A percentile compares a stretch with the other conserved stretches of the same genome.
Evolutionary conservation across 1,139 yeast species (phyloP).

Genomic region (Meyerozyma athensensis): DNA sequence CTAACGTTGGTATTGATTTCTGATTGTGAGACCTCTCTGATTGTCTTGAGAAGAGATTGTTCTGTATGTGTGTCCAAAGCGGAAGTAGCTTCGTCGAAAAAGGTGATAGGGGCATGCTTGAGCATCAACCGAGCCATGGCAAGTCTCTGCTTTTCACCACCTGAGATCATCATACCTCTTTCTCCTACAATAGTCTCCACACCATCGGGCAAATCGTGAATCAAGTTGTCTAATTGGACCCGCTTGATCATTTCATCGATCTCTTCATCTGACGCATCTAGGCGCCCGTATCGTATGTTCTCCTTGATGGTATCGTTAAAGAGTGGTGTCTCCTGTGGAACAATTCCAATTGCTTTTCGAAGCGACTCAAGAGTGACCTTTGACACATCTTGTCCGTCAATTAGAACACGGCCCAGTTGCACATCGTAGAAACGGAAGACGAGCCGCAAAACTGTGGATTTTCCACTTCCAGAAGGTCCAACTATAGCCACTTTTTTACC

Average conservation of each 20-base stretch:
- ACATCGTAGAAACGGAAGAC: constrained; percentile 90
- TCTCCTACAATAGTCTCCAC: constrained; percentile 91
- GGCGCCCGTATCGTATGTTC: constrained; percentile 81
- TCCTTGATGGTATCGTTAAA: constrained; percentile 88
- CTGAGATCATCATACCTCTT: constrained; percentile 96
- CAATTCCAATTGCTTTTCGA: constrained; percentile 77
- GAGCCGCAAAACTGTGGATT: constrained; percentile 80
- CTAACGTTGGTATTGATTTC: constrained; percentile 70
- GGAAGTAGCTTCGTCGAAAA: constrained; percentile 95
- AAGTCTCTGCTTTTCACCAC: constrained; percentile 94
- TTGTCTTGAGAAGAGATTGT: constrained; percentile 71
- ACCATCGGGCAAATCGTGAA: constrained; percentile 78
- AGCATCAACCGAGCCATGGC: constrained; percentile 87
- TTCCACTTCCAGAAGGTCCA: constrained; percentile 95
- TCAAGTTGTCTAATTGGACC: constrained; percentile 64
- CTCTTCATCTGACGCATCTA: constrained; percentile 70
- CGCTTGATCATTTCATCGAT: constrained; percentile 57
- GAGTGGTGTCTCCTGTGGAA: constrained; percentile 96
- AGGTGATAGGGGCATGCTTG: constrained; percentile 83
- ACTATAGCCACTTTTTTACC: constrained; percentile 91
- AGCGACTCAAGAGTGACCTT: constrained; percentile 72
- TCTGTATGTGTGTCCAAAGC: constrained; percentile 97
- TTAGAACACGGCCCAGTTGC: constrained; percentile 65
- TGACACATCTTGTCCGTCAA: constrained; percentile 87
- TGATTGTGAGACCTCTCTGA: constrained; percentile 56